Conservation (phyloP, 352 stramenopile species). For the Phytophthora pisi region DNA sequence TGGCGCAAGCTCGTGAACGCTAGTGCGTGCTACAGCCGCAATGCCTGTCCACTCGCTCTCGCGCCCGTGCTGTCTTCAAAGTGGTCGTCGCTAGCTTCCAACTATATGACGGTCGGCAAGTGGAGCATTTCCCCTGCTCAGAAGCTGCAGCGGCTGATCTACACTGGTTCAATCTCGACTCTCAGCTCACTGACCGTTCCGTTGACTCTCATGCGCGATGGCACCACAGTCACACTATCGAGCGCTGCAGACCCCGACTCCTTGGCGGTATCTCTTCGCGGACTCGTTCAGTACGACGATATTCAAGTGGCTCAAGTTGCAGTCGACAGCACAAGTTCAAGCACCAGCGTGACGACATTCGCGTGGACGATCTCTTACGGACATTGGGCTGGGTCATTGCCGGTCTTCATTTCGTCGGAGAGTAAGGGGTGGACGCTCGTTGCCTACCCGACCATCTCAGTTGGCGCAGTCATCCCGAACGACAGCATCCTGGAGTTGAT, state of each 20-base stretch:
- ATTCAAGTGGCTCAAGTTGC: constrained; percentile 38
- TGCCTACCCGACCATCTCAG: constrained; percentile 25
- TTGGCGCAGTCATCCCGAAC: constrained; percentile 10
- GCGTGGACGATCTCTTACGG: constrained; percentile 45
- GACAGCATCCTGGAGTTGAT: constrained; percentile 29
- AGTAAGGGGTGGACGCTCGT: constrained; percentile 43
- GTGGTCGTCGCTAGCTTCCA: constrained; percentile 26
- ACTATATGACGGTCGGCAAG: constrained; percentile 37
- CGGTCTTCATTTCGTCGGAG: constrained; percentile 27
- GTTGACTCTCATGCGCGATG: constrained; percentile 26
- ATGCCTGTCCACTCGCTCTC: constrained; percentile 47
- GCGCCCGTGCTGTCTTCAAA: constrained; percentile 40
- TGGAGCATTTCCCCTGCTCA: constrained; percentile 44
- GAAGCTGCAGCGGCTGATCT: constrained; percentile 47
- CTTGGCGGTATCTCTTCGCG: constrained; percentile 28
- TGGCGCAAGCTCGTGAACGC: constrained; percentile 61
- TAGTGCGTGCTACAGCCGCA: constrained; percentile 56
- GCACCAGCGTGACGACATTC: constrained; percentile 12
- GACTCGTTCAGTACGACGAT: constrained; percentile 45
- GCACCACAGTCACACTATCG: constrained; percentile 18
- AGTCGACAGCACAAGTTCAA: constrained; percentile 14
- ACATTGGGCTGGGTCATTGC: constrained; percentile 38
- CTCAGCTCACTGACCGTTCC: constrained; percentile 22
- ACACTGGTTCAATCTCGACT: constrained; percentile 11
- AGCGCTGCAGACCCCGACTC: constrained; percentile 30